Evolutionary conservation across 2,329 filamentous ascomycete species (phyloP).

Genomic region (Dactylonectria macrodidyma): DNA sequence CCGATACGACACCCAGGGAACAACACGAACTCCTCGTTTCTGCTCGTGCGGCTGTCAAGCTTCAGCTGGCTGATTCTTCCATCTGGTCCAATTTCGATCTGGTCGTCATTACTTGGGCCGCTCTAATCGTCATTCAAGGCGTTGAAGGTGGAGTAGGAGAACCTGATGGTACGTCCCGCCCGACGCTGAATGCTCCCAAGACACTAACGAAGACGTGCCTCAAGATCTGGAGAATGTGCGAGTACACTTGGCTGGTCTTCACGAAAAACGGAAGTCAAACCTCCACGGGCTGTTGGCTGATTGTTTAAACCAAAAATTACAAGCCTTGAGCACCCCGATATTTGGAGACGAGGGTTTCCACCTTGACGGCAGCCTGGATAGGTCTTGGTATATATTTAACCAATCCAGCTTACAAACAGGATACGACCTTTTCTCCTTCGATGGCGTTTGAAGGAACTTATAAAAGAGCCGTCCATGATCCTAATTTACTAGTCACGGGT

Average conservation of each 20-base stretch:
- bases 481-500: too few relatives aligned
- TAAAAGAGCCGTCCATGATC: too few relatives aligned
- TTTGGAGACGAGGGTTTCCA: conserved; percentile 11
- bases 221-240: conserved; percentile 16
- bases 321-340: conserved; percentile 6
- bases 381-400: conserved; percentile 16
- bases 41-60: conserved; percentile 56
- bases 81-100: conserved; percentile 63
- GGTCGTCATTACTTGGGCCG: conserved; percentile 61
- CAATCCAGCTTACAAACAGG: conserved; percentile 16
- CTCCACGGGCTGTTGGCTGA: conserved; percentile 3
- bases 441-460: neutral
- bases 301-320: conserved; percentile 6
- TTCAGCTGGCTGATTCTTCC: conserved; percentile 57
- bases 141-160: conserved; percentile 58
- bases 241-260: conserved; percentile 1
- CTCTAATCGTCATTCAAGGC: conserved; percentile 59
- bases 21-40: conserved; percentile 59
- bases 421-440: conserved; percentile 7
- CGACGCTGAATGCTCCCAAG: neutral
- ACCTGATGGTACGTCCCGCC: conserved; percentile 49
- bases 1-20: conserved; percentile 55
- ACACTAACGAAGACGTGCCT: neutral
- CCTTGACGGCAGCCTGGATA: conserved; percentile 6
- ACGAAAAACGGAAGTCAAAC: neutral